phyloP scores from a whole-genome alignment of 805 yeast genomes.

The Groenewaldozyma tartarivorans region DNA sequence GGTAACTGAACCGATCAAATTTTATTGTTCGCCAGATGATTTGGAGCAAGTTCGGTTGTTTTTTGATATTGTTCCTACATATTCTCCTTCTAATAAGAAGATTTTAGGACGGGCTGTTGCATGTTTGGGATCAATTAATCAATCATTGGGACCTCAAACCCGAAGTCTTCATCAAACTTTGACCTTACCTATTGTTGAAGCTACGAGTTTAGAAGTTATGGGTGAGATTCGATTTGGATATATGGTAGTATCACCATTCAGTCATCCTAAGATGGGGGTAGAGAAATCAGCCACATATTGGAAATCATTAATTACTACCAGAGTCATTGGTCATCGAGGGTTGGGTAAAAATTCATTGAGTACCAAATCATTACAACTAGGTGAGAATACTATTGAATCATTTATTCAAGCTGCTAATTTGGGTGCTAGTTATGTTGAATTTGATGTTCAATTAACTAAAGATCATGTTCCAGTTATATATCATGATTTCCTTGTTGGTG shows the following conservation, averaged over 20 bases:
- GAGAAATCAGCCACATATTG: slow-evolving; percentile 71
- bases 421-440: slow-evolving; percentile 95
- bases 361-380: slow-evolving; percentile 74
- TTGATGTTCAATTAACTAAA: slow-evolving; percentile 91
- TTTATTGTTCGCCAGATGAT: slow-evolving; percentile 55
- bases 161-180: slow-evolving; percentile 56
- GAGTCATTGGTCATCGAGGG: slow-evolving; percentile 95
- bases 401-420: slow-evolving; percentile 93
- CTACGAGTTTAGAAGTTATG: slow-evolving; percentile 59
- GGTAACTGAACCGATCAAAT: slow-evolving; percentile 55
- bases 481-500: slow-evolving; percentile 91
- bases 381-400: slow-evolving; percentile 91
- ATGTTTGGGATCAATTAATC: slow-evolving; percentile 47
- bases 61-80: slow-evolving; percentile 88
- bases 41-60: slow-evolving; percentile 39
- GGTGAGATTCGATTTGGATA: slow-evolving; percentile 74
- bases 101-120: slow-evolving; percentile 82
- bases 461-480: slow-evolving; percentile 88
- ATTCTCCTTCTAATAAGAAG: slow-evolving; percentile 32
- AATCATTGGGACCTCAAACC: slow-evolving; percentile 58
- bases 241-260: slow-evolving; percentile 60
- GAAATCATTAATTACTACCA: slow-evolving; percentile 78
- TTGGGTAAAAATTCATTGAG: slow-evolving; percentile 75
- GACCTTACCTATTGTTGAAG: slow-evolving; percentile 69
- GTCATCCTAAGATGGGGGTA: slow-evolving; percentile 58